Evolutionary conservation across 73 alveolate species (phyloP).

Genomic region (Tetrahymena elliotti): DNA sequence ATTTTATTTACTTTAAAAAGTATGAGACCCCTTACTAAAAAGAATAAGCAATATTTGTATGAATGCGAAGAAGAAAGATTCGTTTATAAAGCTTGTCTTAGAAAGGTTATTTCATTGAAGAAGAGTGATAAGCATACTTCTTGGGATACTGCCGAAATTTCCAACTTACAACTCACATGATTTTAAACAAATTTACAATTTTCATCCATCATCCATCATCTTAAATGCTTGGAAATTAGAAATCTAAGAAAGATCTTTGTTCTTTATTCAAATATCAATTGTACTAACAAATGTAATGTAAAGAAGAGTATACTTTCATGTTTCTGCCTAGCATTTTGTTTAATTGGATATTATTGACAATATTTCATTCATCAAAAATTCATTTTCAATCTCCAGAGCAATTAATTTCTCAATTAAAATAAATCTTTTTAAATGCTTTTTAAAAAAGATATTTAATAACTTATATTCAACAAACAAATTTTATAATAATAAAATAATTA

Average conservation of each 20-base stretch:
- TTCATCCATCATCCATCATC: not conserved
- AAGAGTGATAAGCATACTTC: conserved; percentile 64
- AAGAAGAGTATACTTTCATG: not conserved
- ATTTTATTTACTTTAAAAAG: not conserved
- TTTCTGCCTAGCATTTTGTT: not conserved
- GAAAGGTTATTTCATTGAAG: conserved; percentile 58
- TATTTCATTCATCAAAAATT: not conserved
- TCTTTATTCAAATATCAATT: not conserved
- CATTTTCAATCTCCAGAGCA: not conserved
- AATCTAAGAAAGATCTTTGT: not conserved
- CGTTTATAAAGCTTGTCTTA: conserved; percentile 77
- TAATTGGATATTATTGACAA: not conserved
- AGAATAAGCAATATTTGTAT: conserved; percentile 64
- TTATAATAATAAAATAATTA: no score
- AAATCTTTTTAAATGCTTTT: no score
- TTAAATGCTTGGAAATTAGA: not conserved
- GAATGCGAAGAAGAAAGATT: conserved; percentile 90
- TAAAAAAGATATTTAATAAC: not conserved
- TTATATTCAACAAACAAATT: no score
- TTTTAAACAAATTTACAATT: not conserved
- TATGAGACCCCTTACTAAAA: conserved; percentile 47
- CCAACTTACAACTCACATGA: conserved; percentile 59
- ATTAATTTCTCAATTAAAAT: no score
- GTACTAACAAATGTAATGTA: not conserved
- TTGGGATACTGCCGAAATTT: conserved; percentile 78